phyloP scores from a whole-genome alignment of 257 asterid species.

The Solanum gracilifrons region DNA sequence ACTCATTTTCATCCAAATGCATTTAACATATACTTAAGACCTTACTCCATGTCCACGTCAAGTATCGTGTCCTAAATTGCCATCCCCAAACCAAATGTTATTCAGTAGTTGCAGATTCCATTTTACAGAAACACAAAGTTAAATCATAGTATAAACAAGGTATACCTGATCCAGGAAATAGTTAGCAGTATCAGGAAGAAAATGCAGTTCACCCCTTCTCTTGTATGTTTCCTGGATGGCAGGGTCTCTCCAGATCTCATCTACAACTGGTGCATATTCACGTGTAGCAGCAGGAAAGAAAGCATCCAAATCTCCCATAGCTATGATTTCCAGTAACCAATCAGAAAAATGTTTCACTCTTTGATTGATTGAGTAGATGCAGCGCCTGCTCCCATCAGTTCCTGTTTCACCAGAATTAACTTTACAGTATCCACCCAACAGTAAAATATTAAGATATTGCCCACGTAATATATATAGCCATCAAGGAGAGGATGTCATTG shows the following conservation, averaged over 20 bases:
- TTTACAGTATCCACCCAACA: not conserved
- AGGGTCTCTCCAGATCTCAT: constrained; percentile 64
- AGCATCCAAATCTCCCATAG: constrained; percentile 35
- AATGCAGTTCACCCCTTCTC: constrained; percentile 38
- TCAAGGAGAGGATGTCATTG: not conserved
- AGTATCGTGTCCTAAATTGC: not conserved
- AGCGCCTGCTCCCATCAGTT: constrained; percentile 18
- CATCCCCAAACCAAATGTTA: not conserved
- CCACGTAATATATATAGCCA: not conserved
- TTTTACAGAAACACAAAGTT: not conserved
- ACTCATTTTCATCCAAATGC: not conserved
- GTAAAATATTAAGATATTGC: not conserved
- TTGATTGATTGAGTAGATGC: constrained; percentile 37
- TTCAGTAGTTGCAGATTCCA: not conserved
- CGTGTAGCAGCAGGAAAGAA: constrained; percentile 44
- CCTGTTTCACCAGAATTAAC: constrained; percentile 17
- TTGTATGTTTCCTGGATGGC: constrained; percentile 70
- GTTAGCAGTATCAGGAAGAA: constrained; percentile 49
- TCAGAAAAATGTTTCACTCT: constrained; percentile 38
- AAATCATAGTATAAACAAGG: not conserved
- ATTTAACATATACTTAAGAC: not conserved
- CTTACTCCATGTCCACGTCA: not conserved
- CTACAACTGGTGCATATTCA: constrained; percentile 40
- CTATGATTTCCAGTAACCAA: constrained; percentile 39
- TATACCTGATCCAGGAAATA: constrained; percentile 59